phyloP scores from a whole-genome alignment of 1,139 yeast genomes.

The Candida mesenterica region DNA sequence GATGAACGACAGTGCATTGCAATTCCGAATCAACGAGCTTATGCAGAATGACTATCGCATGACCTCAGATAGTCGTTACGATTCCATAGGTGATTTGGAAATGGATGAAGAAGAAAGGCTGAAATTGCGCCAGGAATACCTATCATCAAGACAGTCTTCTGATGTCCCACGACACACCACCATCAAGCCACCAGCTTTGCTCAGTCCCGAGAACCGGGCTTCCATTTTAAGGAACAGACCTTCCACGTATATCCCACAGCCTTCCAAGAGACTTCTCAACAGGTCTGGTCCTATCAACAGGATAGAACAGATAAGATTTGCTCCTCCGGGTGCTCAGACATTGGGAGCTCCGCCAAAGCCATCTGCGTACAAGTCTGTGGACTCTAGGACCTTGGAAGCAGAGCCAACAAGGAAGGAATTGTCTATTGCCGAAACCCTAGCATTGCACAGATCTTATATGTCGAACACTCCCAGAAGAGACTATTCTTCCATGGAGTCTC shows the following conservation, averaged over 20 bases:
- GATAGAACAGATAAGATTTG: not conserved
- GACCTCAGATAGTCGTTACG: conserved; percentile 68
- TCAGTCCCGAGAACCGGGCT: not conserved
- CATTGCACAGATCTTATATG: conserved; percentile 49
- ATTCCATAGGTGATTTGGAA: conserved; percentile 50
- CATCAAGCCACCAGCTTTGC: conserved; percentile 5
- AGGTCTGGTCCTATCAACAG: not conserved
- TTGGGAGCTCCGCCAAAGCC: not conserved
- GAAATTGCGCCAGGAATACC: not conserved
- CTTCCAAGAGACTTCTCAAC: conserved; percentile 1
- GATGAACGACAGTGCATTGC: conserved; percentile 44
- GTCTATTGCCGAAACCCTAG: conserved; percentile 67
- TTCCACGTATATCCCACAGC: conserved; percentile 5
- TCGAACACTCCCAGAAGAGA: conserved; percentile 27
- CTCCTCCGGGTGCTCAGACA: not conserved
- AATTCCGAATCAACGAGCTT: conserved; percentile 59
- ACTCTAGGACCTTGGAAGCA: too few species aligned
- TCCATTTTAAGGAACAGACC: conserved; percentile 3
- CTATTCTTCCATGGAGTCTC: conserved; percentile 25
- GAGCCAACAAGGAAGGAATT: conserved; percentile 29
- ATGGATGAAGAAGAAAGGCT: conserved; percentile 25
- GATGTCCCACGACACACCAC: conserved; percentile 1
- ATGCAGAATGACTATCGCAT: conserved; percentile 69
- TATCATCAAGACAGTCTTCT: not conserved
- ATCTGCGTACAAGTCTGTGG: too few species aligned